Evolutionary conservation across 2,329 filamentous ascomycete genomes (phyloP).

Genomic region (Pseudocercospora fuligena): DNA sequence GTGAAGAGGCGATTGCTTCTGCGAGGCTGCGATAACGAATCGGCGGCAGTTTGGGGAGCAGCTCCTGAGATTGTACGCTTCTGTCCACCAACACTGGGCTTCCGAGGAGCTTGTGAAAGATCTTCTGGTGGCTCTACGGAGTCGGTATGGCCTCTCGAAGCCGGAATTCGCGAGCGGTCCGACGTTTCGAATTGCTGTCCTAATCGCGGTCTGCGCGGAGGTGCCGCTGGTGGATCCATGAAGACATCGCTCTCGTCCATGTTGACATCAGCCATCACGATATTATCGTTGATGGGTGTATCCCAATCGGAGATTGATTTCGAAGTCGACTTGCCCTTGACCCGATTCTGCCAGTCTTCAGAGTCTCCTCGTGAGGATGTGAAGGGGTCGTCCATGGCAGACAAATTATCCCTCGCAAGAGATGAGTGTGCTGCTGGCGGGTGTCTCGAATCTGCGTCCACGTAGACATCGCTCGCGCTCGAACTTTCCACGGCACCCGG

Average conservation of each 20-base stretch:
- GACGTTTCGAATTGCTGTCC: conserved; percentile 35
- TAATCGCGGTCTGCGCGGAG: conserved; percentile 45
- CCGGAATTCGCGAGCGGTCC: conserved; percentile 42
- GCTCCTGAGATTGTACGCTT: conserved; percentile 89
- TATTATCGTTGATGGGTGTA: conserved; percentile 51
- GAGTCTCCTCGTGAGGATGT: conserved; percentile 35
- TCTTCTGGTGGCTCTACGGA: conserved; percentile 46
- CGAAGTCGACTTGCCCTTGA: conserved; percentile 49
- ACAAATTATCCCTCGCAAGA: conserved; percentile 27
- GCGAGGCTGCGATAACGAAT: conserved; percentile 51
- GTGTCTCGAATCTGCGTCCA: conserved; percentile 34
- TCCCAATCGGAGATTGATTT: conserved; percentile 45
- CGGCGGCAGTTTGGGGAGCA: conserved; percentile 35
- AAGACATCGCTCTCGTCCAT: conserved; percentile 36
- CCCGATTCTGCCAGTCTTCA: conserved; percentile 44
- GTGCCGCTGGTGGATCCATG: conserved; percentile 56
- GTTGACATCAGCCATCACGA: conserved; percentile 46
- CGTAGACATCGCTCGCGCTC: conserved; percentile 36
- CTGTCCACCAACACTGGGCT: conserved; percentile 56
- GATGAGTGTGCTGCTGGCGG: conserved; percentile 34
- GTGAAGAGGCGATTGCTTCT: conserved; percentile 59
- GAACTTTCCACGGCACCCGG: conserved; percentile 43
- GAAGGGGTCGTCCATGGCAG: conserved; percentile 49
- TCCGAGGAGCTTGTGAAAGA: conserved; percentile 36
- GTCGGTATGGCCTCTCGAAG: conserved; percentile 45